Percentiles rank a stretch among this genome's conserved stretches.
phyloP scores from a whole-genome alignment of 169 alveolate species.

The Plasmodium falciparum region DNA sequence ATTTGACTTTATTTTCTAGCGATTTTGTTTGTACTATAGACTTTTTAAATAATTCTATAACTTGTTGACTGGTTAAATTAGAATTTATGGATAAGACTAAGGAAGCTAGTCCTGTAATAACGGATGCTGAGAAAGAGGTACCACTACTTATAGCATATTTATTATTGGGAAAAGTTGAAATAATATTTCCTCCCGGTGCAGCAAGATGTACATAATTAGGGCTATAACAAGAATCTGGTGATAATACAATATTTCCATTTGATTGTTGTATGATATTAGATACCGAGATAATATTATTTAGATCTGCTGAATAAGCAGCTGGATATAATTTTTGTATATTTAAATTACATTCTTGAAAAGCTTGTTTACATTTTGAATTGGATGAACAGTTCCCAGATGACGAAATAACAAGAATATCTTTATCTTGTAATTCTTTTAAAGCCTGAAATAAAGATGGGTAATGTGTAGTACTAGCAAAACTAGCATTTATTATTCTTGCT shows the following conservation, averaged over 20 bases:
- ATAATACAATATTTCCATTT: slow-evolving; percentile 14
- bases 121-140: slow-evolving; percentile 53
- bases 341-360: slow-evolving; percentile 14
- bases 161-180: slow-evolving; percentile 23
- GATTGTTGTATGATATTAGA: slow-evolving; percentile 17
- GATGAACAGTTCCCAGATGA: slow-evolving; percentile 37
- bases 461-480: slow-evolving; percentile 54
- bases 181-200: slow-evolving; percentile 49
- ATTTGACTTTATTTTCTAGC: slow-evolving; percentile 13
- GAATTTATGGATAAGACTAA: slow-evolving; percentile 16
- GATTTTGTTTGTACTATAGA: slow-evolving; percentile 19
- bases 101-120: slow-evolving; percentile 27
- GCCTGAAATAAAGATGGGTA: slow-evolving; percentile 39
- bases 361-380: neutral
- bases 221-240: slow-evolving; percentile 50
- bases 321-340: slow-evolving; percentile 29
- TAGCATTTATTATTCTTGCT: slow-evolving; percentile 73
- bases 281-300: slow-evolving; percentile 19
- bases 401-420: slow-evolving; percentile 20
- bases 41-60: slow-evolving; percentile 1
- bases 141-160: slow-evolving; percentile 55
- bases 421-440: slow-evolving; percentile 12
- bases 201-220: slow-evolving; percentile 37
- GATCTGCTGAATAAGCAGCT: slow-evolving; percentile 21
- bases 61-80: neutral